Evolutionary conservation across 1,284 basidiomycete species (phyloP).

Genomic region (Tylopilus sp.): DNA sequence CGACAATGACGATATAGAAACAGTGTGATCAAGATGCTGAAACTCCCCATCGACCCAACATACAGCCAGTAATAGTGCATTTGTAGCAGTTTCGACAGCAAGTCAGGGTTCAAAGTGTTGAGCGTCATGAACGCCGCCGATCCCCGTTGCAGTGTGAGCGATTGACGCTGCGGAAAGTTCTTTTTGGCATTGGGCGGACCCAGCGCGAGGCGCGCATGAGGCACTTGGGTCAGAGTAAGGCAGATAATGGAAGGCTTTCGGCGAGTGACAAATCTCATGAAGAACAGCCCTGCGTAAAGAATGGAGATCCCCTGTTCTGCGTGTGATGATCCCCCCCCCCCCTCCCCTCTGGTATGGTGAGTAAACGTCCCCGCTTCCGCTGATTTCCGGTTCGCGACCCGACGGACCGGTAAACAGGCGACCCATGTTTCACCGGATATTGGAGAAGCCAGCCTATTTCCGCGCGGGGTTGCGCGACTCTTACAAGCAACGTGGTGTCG

Average conservation of each 20-base stretch:
- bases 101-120: not conserved
- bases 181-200: not conserved
- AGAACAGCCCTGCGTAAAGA: not conserved
- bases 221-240: not conserved
- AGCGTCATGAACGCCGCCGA: not conserved
- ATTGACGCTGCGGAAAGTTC: not conserved
- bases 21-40: not conserved
- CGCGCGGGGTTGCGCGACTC: not conserved
- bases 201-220: constrained; percentile 10
- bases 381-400: not conserved
- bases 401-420: not conserved
- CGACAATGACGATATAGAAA: no score
- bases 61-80: not conserved
- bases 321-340: constrained; percentile 7
- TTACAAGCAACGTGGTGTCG: not conserved
- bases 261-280: constrained; percentile 2
- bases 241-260: constrained; percentile 19
- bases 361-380: not conserved
- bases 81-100: not conserved
- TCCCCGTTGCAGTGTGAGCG: no score
- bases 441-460: not conserved
- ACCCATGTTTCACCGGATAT: not conserved
- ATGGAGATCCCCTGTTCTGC: constrained; percentile 6
- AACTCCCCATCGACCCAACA: not conserved
- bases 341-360: not conserved